Evolutionary conservation across 768 basidiomycete species (phyloP), one percentile per base, ranked within the genome.

Genomic region (Suillus paluster): DNA sequence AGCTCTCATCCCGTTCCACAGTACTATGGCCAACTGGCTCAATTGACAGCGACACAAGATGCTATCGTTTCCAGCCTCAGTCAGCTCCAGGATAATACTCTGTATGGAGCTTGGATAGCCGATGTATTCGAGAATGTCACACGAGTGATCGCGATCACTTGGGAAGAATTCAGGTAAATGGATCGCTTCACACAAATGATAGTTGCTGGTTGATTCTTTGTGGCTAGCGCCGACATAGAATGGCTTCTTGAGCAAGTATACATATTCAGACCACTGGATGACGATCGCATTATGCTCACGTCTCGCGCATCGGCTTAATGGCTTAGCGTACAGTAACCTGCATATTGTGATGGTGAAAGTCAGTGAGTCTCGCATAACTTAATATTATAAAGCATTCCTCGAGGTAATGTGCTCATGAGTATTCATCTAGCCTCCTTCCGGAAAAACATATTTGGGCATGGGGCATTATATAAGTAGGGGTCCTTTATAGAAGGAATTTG

Each of bases 231-330:
- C 55, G 64, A 71, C 27, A 4, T 73, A 10, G 62, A 74, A 38
- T 41, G 38, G 46, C 42, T 74, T 11, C 52, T 74, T 15, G 66
- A 61, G 42, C 74, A 74, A 44, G 74, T 67, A 46, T 75, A 71
- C 38, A 63, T 74, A 36, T 73, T 75, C 25, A 73, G 67, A 44
- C 74, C 71, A 25, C 67, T 74, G 21, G 74, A 74, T 61, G 66
- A 74, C 58, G 69, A 54, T 1, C 58, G 66, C 64, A 71, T 76
- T 12, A 54, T 74, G 15, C 59, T 76, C 15, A 74, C 73, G 21
- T 74, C 73, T 21, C 53, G 53, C 15, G 53, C 21, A 17, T 54
- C 36, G 21, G 23, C 17, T 25, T 54, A 54, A 9, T 23, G 30
- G 30, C 30, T 30, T 30, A 30, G 30, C 30, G 6, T 30, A 30